phyloP scores from a whole-genome alignment of 1,284 basidiomycete species.

The Ustilago cynodontis region DNA sequence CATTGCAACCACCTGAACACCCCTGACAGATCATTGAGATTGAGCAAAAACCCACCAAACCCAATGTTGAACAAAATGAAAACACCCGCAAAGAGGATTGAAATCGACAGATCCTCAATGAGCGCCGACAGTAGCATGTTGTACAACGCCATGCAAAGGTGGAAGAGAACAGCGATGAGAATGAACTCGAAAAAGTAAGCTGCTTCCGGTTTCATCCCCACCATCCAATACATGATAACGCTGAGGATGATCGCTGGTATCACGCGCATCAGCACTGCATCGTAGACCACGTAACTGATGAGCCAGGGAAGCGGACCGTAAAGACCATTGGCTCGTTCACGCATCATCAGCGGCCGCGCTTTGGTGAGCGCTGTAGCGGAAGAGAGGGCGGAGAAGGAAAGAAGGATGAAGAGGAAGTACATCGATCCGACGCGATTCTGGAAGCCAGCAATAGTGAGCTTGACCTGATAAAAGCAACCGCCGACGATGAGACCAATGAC shows the following conservation, averaged over 20 bases:
- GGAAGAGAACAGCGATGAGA: constrained; percentile 57
- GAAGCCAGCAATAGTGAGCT: constrained; percentile 56
- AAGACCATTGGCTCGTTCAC: constrained; percentile 58
- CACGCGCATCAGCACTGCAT: constrained; percentile 50
- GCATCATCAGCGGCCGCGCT: constrained; percentile 55
- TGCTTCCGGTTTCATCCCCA: constrained; percentile 50
- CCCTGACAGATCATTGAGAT: constrained; percentile 44
- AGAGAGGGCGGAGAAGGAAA: constrained; percentile 51
- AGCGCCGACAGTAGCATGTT: constrained; percentile 55
- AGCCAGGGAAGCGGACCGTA: constrained; percentile 57
- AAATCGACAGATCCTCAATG: constrained; percentile 49
- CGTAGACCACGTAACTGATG: constrained; percentile 52
- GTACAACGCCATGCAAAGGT: constrained; percentile 49
- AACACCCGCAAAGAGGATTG: constrained; percentile 50
- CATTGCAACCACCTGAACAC: constrained; percentile 61
- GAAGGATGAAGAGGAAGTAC: constrained; percentile 58
- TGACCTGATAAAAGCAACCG: constrained; percentile 61
- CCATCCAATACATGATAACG: constrained; percentile 59
- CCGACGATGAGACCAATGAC: constrained; percentile 56
- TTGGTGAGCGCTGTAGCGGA: constrained; percentile 42
- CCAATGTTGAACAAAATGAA: constrained; percentile 62
- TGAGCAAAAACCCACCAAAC: constrained; percentile 61
- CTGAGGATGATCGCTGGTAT: constrained; percentile 45
- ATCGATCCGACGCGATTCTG: constrained; percentile 63
- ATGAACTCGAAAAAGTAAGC: constrained; percentile 59